Percentiles rank a stretch among this genome's conserved stretches.
Conservation (phyloP, 2,329 filamentous ascomycete genomes). For the Cladosporium sp. region DNA sequence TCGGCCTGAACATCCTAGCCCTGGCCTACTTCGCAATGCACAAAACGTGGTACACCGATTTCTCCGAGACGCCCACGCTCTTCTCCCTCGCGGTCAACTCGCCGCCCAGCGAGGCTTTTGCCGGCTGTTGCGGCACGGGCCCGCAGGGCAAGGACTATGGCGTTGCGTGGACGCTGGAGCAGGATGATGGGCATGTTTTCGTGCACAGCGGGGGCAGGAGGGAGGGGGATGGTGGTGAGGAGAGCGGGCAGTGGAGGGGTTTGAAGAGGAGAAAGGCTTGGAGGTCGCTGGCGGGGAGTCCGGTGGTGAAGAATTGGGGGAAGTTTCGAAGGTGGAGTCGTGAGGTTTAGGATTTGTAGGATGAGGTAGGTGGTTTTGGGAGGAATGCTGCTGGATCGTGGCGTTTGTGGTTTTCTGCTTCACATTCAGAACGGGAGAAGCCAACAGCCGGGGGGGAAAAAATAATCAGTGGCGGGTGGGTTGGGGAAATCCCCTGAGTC, state of each 20-base stretch:
- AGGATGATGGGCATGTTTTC: constrained; percentile 12
- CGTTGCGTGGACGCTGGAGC: constrained; percentile 32
- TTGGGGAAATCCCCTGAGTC: too few relatives aligned
- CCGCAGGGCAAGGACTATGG: constrained; percentile 46
- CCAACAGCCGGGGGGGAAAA: too few relatives aligned
- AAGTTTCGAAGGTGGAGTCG: neutral
- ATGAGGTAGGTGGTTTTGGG: neutral
- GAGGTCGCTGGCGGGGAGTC: neutral
- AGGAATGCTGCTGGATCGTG: too few relatives aligned
- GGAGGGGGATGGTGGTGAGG: neutral
- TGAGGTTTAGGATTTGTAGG: neutral
- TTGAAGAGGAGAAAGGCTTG: constrained; percentile 4
- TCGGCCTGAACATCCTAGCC: constrained; percentile 63
- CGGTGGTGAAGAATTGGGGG: neutral
- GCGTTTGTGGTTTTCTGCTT: too few relatives aligned
- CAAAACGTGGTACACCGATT: constrained; percentile 67
- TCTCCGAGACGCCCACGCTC: constrained; percentile 71
- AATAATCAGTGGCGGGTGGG: too few relatives aligned
- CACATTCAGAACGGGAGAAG: too few relatives aligned
- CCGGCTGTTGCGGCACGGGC: constrained; percentile 52
- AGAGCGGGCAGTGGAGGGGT: neutral
- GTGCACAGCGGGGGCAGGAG: constrained; percentile 8
- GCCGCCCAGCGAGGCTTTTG: constrained; percentile 30
- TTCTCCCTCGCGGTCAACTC: constrained; percentile 60
- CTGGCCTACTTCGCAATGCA: constrained; percentile 59